Percentiles rank a stretch among this genome's conserved stretches.
phyloP scores from a whole-genome alignment of 257 asterid species.

The Lithospermum erythrorhizon region DNA sequence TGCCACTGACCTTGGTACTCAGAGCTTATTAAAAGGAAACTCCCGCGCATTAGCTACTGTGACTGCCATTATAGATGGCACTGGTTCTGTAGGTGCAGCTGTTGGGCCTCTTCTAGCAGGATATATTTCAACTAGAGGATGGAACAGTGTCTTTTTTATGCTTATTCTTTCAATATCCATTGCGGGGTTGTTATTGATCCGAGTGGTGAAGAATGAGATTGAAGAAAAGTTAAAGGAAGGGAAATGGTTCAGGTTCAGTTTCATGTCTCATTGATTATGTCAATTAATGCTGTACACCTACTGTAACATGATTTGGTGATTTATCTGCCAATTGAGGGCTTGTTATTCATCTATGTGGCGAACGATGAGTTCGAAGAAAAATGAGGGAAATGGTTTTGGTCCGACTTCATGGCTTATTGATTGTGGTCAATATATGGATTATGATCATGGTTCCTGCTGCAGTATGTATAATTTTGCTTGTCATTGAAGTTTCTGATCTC shows the following conservation, averaged over 20 bases:
- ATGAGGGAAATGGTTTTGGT: too few species aligned
- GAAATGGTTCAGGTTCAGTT: conserved; percentile 56
- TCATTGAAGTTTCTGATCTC: too few species aligned
- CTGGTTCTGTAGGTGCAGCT: conserved; percentile 95
- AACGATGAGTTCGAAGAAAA: too few species aligned
- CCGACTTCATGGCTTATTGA: too few species aligned
- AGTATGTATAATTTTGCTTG: too few species aligned
- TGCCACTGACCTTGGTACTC: conserved; percentile 92
- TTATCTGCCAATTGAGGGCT: too few species aligned
- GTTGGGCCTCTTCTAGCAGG: conserved; percentile 96
- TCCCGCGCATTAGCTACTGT: conserved; percentile 88
- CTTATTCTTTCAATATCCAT: conserved; percentile 46
- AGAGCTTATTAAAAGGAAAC: conserved; percentile 45
- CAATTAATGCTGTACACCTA: not conserved
- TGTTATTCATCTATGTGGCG: too few species aligned
- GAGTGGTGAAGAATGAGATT: conserved; percentile 54
- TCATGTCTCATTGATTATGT: conserved; percentile 7
- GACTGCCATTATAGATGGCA: conserved; percentile 87
- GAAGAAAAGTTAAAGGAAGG: conserved; percentile 53
- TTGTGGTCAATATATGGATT: too few species aligned
- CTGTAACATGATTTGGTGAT: too few species aligned
- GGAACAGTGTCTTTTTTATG: conserved; percentile 81
- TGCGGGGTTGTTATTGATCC: conserved; percentile 49
- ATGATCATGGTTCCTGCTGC: too few species aligned
- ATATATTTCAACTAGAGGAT: conserved; percentile 77